Percentiles rank a stretch among this genome's conserved stretches.
Evolutionary conservation across 176 grass and related monocot species (phyloP).

Genomic region (Triticum monococcum): DNA sequence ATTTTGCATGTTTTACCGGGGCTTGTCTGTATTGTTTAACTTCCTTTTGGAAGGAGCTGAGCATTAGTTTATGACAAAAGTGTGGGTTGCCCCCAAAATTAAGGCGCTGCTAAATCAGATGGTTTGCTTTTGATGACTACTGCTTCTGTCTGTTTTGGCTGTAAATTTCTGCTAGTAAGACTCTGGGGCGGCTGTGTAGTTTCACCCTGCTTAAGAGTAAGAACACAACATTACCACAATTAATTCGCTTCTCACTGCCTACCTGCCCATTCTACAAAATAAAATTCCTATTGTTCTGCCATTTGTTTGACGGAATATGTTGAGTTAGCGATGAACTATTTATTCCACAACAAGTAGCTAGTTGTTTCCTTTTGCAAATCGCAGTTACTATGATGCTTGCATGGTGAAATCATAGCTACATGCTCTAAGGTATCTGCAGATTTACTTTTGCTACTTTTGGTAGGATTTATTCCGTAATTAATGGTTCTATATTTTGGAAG

Average conservation of each 20-base stretch:
- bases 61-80: slow-evolving; percentile 17
- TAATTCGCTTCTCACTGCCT: neutral
- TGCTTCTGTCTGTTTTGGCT: neutral
- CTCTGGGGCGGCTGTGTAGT: neutral
- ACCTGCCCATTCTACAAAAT: neutral
- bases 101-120: slow-evolving; percentile 11
- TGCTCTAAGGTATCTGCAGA: neutral
- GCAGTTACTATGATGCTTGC: neutral
- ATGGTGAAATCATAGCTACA: neutral
- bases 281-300: neutral
- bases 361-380: neutral
- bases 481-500: neutral
- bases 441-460: neutral
- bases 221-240: neutral
- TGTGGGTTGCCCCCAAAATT: neutral
- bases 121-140: neutral
- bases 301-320: slow-evolving; percentile 2
- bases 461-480: neutral
- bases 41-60: neutral
- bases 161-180: neutral
- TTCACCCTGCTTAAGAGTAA: neutral
- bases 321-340: neutral
- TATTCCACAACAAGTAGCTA: neutral
- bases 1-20: slow-evolving; percentile 45
- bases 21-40: slow-evolving; percentile 16